These are phyloP conservation scores for Hyphochytrium catenoides DNA, from an alignment of 352 stramenopile genomes.

Conservation along the genomic window DNA sequence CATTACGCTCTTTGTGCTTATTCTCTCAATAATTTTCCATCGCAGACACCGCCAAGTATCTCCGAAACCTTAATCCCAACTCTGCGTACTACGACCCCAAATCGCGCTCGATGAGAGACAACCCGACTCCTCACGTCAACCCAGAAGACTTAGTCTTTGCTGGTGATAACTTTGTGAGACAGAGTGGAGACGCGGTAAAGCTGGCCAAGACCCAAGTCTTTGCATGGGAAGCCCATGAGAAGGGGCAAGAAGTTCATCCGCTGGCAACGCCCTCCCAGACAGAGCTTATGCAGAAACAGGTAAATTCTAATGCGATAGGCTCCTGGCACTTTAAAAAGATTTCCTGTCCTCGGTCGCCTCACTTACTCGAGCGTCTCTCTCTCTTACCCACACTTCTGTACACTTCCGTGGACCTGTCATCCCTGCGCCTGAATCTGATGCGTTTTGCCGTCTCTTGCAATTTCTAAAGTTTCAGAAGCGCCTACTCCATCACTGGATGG, in stretches of 20 bases:
- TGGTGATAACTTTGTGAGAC: slow-evolving; percentile 84
- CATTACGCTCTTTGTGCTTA: too few relatives aligned
- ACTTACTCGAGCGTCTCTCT: too few relatives aligned
- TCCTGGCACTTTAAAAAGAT: too few relatives aligned
- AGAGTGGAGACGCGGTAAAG: slow-evolving; percentile 72
- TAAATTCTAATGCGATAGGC: too few relatives aligned
- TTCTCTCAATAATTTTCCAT: too few relatives aligned
- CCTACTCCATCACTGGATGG: too few relatives aligned
- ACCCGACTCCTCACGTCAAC: slow-evolving; percentile 84
- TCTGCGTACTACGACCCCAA: slow-evolving; percentile 98
- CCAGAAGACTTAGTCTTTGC: slow-evolving; percentile 75
- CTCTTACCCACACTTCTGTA: too few relatives aligned
- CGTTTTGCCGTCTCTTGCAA: too few relatives aligned
- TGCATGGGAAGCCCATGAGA: slow-evolving; percentile 76
- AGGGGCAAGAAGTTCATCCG: slow-evolving; percentile 72
- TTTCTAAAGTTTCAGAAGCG: too few relatives aligned
- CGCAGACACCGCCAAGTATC: slow-evolving; percentile 98
- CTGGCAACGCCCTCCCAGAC: slow-evolving; percentile 87
- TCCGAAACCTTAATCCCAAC: slow-evolving; percentile 93
- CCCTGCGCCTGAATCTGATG: too few relatives aligned
- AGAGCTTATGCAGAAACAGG: slow-evolving; percentile 88
- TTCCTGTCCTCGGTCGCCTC: too few relatives aligned
- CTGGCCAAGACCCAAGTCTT: slow-evolving; percentile 85
- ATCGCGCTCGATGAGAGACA: slow-evolving; percentile 91
- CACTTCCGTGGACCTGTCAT: too few relatives aligned